Evolutionary conservation across 768 basidiomycete genomes (phyloP), one percentile per base, ranked within the genome.

Genomic region (Tricholoma bakamatsutake): DNA sequence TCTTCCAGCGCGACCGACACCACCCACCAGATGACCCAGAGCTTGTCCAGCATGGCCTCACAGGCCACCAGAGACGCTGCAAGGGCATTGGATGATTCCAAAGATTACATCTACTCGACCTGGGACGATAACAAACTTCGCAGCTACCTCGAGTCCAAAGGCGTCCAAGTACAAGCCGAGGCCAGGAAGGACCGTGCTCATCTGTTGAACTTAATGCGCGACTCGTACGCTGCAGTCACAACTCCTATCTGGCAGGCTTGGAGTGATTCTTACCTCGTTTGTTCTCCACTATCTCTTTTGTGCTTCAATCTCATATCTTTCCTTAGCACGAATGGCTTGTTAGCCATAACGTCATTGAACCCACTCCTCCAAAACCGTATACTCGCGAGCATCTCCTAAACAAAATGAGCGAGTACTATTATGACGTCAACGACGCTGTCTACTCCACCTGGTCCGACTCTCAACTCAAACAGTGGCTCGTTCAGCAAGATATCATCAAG

Each of bases 61-160:
- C 79, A 82, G 57, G 82, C 84, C 2, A 81, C 84, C 0, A 71
- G 77, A 13, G 76, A 79, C 2, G 80, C 75, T 9, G 69, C 67
- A 7, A 72, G 75, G 21, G 72, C 71, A 27, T 67, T 92, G 18
- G 88, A 94, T 58, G 82, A 88, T 56, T 69, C 84, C 30, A 90
- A 85, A 67, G 94, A 98, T 67, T 95, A 93, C 62, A 72, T 94
- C 15, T 96, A 89, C 69, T 92, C 89, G 0, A 82, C 88, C 0
- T 97, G 96, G 96, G 85, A 88, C 54, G 91, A 95, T 61, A 86
- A 77, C 62, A 77, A 78, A 59, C 70, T 98, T 47, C 76, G 87
- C 50, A 69, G 64, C 0, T 97, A 86, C 72, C 81, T 95, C 45
- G 83, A 88, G 64, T 76, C 86, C 37, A 84, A 90, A 63, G 87